Base-by-base conservation (phyloP, 2,329 filamentous ascomycete species). In the Neocucurbitaria cava region DNA sequence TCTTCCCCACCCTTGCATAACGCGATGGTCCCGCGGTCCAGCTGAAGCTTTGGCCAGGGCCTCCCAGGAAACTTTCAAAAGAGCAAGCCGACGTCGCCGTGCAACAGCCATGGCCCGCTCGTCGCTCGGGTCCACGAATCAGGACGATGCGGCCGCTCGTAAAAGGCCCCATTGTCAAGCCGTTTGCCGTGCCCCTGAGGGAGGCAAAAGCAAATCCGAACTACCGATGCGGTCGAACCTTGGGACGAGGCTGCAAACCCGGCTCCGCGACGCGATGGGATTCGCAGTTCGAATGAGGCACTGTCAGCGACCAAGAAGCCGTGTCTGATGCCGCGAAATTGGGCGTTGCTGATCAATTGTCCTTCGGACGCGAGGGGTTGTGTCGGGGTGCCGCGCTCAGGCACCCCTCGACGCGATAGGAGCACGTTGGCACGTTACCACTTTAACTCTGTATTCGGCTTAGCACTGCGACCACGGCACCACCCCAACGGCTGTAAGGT, bases 101-200 rank as follows among this genome's bases (percentile, higher is more conserved):
- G 70, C 66, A 69, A 64, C 59, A 68, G 62, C 67, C 66, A 70
- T 52, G 55, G 48, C 47, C 61, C 51, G 66, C 56, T 57, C 65
- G 66, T 61, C 58, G 62, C 64, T 51, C 48, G 30, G 28, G 52
- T 59, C 49, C 46, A 52, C 67, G 65, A 69, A 70, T 71, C 62
- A 70, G 60, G 49, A 49, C 56, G 54, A 39, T 20, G 47, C 54
- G 26, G 53, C 62, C 61, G 58, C 35, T 44, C 54, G 42, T 40
- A 49, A 24, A 23, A 52, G 24, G 58, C 52, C 55, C 58, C 61
- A 49, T 57, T 42, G 20, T 54, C 40, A 58, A 59, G 55, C 59
- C 58, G 60, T 63, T 63, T 62, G 49, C 56, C 52, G 61, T 63
- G 52, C 69, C 64, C 68, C 68, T 72, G 66, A 64, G 65, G 58